phyloP scores from a whole-genome alignment of 805 yeast species.

The Maudiozyma barnettii region DNA sequence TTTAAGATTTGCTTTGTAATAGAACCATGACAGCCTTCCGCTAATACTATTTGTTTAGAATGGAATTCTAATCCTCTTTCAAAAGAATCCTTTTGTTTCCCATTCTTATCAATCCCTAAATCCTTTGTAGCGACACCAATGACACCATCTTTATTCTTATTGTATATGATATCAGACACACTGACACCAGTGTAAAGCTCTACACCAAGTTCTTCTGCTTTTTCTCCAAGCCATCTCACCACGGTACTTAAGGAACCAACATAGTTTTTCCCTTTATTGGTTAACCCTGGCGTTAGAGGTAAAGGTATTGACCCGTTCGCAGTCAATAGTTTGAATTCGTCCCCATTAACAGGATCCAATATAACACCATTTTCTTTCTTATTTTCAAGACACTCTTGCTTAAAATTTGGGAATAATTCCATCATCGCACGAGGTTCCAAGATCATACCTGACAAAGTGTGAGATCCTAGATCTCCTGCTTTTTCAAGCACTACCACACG shows the following conservation, averaged over 20 bases:
- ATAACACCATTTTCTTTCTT: constrained; percentile 54
- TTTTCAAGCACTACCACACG: constrained; percentile 88
- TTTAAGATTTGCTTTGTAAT: constrained; percentile 67
- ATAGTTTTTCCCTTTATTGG: constrained; percentile 70
- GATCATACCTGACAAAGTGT: constrained; percentile 88
- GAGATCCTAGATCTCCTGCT: constrained; percentile 88
- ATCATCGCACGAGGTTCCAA: constrained; percentile 80
- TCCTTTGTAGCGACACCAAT: constrained; percentile 92
- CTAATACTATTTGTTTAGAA: constrained; percentile 78
- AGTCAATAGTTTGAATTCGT: constrained; percentile 64
- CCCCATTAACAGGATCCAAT: constrained; percentile 65
- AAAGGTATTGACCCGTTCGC: constrained; percentile 49
- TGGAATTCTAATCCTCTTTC: constrained; percentile 97
- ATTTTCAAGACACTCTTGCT: constrained; percentile 27
- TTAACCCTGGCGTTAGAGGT: constrained; percentile 92
- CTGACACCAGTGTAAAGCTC: constrained; percentile 88
- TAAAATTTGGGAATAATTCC: constrained; percentile 70
- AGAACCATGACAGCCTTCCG: constrained; percentile 99
- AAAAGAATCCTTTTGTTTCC: constrained; percentile 70
- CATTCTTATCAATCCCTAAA: constrained; percentile 70
- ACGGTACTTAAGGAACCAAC: constrained; percentile 77
- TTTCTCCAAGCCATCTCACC: constrained; percentile 70
- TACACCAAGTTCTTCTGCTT: constrained; percentile 89
- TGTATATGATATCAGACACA: constrained; percentile 68
- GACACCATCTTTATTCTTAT: constrained; percentile 40